A percentile compares a stretch with the other conserved stretches of the same genome.
These are phyloP conservation scores for Marsdenia floribunda DNA, from an alignment of 257 asterid genomes.

Conservation along the genomic window DNA sequence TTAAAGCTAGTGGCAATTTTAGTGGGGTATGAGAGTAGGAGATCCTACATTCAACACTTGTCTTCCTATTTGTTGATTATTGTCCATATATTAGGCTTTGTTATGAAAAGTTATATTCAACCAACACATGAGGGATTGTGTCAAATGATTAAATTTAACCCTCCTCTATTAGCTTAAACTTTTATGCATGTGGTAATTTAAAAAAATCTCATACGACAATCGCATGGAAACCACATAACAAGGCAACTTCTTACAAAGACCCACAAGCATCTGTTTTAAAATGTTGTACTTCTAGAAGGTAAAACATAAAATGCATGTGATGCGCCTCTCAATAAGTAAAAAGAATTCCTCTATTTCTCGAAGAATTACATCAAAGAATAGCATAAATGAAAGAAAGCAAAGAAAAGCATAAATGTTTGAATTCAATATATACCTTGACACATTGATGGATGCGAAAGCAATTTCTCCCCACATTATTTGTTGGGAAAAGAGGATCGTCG, in stretches of 20 bases:
- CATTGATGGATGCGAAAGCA: conserved; percentile 99
- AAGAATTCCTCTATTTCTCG: not conserved
- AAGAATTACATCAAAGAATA: conserved; percentile 3
- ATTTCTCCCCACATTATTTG: conserved; percentile 96
- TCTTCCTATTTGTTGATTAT: too few species aligned
- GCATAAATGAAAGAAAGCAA: not conserved
- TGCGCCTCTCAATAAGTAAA: not conserved
- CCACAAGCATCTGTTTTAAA: not conserved
- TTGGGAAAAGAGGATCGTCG: conserved; percentile 84
- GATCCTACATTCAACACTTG: too few species aligned
- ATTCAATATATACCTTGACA: conserved; percentile 61
- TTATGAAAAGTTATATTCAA: too few species aligned
- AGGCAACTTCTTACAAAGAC: not conserved
- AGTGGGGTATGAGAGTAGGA: too few species aligned
- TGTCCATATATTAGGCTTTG: too few species aligned
- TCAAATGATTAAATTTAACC: too few species aligned
- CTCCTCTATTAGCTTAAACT: too few species aligned
- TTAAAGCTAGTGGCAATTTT: too few species aligned
- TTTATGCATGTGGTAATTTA: too few species aligned
- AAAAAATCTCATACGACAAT: not conserved
- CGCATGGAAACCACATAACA: not conserved
- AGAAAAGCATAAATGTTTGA: not conserved
- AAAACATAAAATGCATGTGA: not conserved
- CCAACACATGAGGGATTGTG: too few species aligned
- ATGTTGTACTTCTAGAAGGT: not conserved